phyloP scores from a whole-genome alignment of 805 yeast species.

The Yarrowia sp. region DNA sequence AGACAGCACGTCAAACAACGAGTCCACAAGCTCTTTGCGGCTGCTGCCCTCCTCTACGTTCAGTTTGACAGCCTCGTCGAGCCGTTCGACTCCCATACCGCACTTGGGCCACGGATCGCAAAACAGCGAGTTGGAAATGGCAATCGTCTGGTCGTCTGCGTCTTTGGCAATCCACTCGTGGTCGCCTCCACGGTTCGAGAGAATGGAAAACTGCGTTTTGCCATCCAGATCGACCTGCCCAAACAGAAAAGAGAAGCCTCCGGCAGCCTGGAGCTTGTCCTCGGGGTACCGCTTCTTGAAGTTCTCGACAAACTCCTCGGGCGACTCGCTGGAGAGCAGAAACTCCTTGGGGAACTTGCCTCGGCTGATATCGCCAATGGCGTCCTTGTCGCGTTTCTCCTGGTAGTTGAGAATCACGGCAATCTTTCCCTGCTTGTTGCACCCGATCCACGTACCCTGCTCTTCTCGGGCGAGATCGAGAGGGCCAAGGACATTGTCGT shows the following conservation, averaged over 20 bases:
- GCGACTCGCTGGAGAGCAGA: slow-evolving; percentile 40
- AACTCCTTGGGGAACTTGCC: slow-evolving; percentile 52
- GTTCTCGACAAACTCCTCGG: slow-evolving; percentile 48
- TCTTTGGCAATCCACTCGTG: slow-evolving; percentile 4
- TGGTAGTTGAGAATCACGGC: slow-evolving; percentile 76
- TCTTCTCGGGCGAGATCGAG: slow-evolving; percentile 67
- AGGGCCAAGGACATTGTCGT: slow-evolving; percentile 56
- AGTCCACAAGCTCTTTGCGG: slow-evolving; percentile 44
- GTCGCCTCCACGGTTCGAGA: slow-evolving; percentile 43
- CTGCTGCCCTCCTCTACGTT: slow-evolving; percentile 32
- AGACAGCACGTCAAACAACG: slow-evolving; percentile 56
- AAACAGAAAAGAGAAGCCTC: slow-evolving; percentile 63
- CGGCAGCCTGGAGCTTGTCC: slow-evolving; percentile 44
- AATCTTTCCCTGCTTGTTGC: slow-evolving; percentile 53
- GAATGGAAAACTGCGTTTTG: slow-evolving; percentile 47
- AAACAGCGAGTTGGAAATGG: slow-evolving; percentile 67
- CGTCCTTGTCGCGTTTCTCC: slow-evolving; percentile 46
- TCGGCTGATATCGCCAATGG: slow-evolving; percentile 46
- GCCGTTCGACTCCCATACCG: slow-evolving; percentile 48
- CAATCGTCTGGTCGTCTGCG: slow-evolving; percentile 44
- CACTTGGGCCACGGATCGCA: slow-evolving; percentile 77
- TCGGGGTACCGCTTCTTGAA: slow-evolving; percentile 35
- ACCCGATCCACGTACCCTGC: slow-evolving; percentile 92
- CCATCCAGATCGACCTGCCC: slow-evolving; percentile 44
- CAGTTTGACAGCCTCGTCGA: slow-evolving; percentile 36